Percentiles rank a stretch among this genome's conserved stretches.
These are phyloP conservation scores for Boletales sp. DNA, from an alignment of 768 basidiomycete species.

Conservation along the genomic window DNA sequence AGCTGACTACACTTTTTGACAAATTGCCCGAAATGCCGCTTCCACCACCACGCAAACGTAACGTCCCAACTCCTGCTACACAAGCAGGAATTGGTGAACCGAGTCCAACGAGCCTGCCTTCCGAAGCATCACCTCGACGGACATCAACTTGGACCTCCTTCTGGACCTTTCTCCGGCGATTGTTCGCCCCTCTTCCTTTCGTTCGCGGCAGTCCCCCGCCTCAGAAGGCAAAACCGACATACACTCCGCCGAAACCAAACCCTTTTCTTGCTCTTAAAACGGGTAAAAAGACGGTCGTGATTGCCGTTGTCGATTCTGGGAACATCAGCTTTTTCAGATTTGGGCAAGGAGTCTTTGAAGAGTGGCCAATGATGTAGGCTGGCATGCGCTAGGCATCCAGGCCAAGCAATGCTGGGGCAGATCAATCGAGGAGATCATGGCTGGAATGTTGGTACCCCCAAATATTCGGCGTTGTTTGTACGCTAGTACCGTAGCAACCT, in stretches of 20 bases:
- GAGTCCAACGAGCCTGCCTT: conserved; percentile 1
- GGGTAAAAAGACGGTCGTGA: conserved; percentile 78
- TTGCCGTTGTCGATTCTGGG: conserved; percentile 87
- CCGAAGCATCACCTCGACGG: background rate
- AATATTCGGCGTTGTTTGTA: no score
- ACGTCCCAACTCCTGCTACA: conserved; percentile 1
- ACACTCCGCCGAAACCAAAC: conserved; percentile 44
- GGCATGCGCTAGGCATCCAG: background rate
- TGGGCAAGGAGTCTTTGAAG: conserved; percentile 78
- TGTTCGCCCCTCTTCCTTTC: conserved; percentile 6
- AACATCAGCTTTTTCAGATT: conserved; percentile 88
- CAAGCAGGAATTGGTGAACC: background rate
- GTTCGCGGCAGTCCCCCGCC: conserved; percentile 1
- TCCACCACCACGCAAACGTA: conserved; percentile 51
- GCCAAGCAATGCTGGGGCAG: no score
- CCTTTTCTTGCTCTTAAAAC: conserved; percentile 80
- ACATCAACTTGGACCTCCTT: background rate
- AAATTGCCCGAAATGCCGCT: conserved; percentile 59
- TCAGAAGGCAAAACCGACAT: conserved; percentile 27
- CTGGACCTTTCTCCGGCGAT: background rate
- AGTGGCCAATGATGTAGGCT: conserved; percentile 63
- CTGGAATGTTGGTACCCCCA: no score
- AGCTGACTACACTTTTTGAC: conserved; percentile 71
- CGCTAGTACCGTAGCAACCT: no score
- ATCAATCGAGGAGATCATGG: no score